Evolutionary conservation across 2,329 filamentous ascomycete genomes (phyloP).

Genomic region (Dothistroma pini): DNA sequence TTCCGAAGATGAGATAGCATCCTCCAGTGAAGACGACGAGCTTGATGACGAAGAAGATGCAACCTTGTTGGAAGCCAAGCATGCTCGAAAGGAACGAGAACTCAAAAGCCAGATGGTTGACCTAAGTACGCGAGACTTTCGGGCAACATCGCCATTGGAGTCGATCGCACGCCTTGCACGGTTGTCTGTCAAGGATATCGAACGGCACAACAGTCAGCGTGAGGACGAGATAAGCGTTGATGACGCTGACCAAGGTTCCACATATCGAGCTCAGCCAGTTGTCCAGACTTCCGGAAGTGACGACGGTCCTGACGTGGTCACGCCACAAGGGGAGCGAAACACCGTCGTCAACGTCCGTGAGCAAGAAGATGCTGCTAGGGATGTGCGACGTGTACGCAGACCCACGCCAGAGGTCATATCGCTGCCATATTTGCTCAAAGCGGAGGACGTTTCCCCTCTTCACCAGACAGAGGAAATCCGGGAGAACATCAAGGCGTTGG

Average conservation of each 20-base stretch:
- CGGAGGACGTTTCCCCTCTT: conserved; percentile 30
- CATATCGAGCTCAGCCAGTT: conserved; percentile 15
- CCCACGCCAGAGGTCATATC: conserved; percentile 40
- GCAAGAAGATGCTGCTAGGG: conserved; percentile 20
- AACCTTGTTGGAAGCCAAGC: conserved; percentile 45
- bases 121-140: conserved; percentile 40
- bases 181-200: conserved; percentile 34
- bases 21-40: conserved; percentile 46
- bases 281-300: conserved; percentile 29
- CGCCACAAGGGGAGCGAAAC: conserved; percentile 33
- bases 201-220: conserved; percentile 24
- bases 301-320: conserved; percentile 32
- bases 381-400: conserved; percentile 28
- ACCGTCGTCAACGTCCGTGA: conserved; percentile 24
- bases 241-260: conserved; percentile 4
- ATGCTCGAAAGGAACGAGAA: conserved; percentile 43
- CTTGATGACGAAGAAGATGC: conserved; percentile 48
- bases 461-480: conserved; percentile 40
- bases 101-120: conserved; percentile 44
- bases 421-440: conserved; percentile 45
- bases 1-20: conserved; percentile 24
- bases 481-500: conserved; percentile 37
- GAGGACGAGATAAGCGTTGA: conserved; percentile 30
- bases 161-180: conserved; percentile 42
- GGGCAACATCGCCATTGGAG: conserved; percentile 43